Percentiles rank a stretch among this genome's conserved stretches.
phyloP scores from a whole-genome alignment of 164 flowering plant species.

The Platanus orientalis region DNA sequence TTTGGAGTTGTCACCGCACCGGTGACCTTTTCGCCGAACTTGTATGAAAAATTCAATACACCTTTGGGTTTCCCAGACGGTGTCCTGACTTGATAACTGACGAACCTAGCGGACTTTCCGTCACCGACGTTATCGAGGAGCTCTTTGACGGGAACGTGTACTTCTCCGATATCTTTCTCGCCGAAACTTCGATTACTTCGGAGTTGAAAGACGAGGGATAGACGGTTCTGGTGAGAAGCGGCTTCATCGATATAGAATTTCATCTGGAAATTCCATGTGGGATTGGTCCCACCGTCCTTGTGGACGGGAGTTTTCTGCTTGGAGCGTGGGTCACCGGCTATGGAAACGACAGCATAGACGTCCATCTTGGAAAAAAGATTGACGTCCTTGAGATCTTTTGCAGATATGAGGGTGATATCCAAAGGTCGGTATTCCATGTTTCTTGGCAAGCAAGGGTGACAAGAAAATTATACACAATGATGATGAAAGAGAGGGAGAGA shows the following conservation, averaged over 20 bases:
- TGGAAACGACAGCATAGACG: constrained; percentile 26
- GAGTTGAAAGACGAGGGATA: constrained; percentile 35
- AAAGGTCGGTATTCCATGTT: constrained; percentile 32
- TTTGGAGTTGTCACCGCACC: constrained; percentile 8
- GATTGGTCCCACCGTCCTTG: constrained; percentile 39
- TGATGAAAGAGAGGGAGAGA: too few species aligned
- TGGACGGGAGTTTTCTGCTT: constrained; percentile 27
- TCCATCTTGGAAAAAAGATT: constrained; percentile 35
- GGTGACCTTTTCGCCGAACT: constrained; percentile 35
- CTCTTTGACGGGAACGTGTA: constrained; percentile 57
- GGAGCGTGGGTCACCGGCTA: constrained; percentile 24
- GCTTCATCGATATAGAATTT: constrained; percentile 46
- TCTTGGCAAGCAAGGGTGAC: background rate
- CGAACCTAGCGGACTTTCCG: constrained; percentile 19
- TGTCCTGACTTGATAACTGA: constrained; percentile 49
- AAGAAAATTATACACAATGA: too few species aligned
- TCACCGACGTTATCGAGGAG: constrained; percentile 29
- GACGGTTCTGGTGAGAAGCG: constrained; percentile 22
- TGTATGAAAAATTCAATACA: constrained; percentile 45
- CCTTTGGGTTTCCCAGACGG: constrained; percentile 61
- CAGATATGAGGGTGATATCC: constrained; percentile 31
- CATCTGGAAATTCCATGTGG: constrained; percentile 50
- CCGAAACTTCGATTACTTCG: constrained; percentile 41
- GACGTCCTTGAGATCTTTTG: constrained; percentile 34
- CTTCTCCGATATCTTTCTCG: constrained; percentile 55